Conservation (phyloP, 345 rosid genomes). For the Eucalyptus curtisii region DNA sequence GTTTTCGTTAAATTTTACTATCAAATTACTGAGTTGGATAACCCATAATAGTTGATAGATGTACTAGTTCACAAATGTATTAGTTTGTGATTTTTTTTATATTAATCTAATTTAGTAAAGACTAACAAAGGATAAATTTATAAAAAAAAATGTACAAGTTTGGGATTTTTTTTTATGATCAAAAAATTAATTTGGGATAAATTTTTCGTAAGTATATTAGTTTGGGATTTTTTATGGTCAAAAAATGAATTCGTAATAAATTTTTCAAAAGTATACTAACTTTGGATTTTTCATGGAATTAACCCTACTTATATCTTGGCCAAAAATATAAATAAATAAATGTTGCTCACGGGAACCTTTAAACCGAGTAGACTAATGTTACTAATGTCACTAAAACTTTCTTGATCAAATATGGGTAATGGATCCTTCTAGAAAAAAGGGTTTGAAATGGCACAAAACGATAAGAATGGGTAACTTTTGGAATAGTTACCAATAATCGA, state of each 20-base stretch:
- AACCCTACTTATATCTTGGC: neutral
- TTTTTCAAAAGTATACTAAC: accelerated
- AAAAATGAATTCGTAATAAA: accelerated
- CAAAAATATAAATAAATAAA: neutral
- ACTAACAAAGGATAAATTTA: accelerated
- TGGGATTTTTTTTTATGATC: too few species aligned
- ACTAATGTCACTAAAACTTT: neutral
- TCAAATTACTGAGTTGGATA: too few species aligned
- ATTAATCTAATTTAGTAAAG: too few species aligned
- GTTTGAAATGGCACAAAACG: neutral
- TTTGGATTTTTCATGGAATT: too few species aligned
- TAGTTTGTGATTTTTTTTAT: too few species aligned
- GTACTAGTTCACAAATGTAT: accelerated
- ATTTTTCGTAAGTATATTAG: accelerated
- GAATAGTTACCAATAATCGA: neutral
- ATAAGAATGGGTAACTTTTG: neutral
- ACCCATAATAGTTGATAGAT: too few species aligned
- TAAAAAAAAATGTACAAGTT: accelerated
- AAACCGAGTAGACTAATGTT: neutral
- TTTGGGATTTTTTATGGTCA: accelerated
- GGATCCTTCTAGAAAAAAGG: neutral
- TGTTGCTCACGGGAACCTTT: accelerated
- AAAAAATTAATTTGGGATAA: too few species aligned
- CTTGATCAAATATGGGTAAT: neutral
- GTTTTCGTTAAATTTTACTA: too few species aligned